Evolutionary conservation across 352 stramenopile species (phyloP), one percentile per base, ranked within the genome.

Genomic region (Globisporangium mamillatum): DNA sequence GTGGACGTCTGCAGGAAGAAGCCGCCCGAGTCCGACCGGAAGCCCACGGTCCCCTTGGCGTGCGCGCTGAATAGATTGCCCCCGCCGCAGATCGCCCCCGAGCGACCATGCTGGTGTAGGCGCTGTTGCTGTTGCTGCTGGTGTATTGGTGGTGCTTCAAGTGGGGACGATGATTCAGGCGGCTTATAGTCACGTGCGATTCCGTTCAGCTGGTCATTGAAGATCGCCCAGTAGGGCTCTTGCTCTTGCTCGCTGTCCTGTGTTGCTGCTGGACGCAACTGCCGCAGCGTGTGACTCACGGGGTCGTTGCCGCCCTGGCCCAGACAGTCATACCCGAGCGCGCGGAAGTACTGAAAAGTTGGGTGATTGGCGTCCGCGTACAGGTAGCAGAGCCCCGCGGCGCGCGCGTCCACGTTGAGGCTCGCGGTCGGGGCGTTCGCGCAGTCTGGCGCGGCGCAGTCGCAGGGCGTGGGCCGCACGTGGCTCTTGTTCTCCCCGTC

Each of bases 1-100:
- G 86, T 94, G 27, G 86, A 93, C 18, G 84, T 88, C 71, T 94
- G 86, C 46, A 94, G 55, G 52, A 86, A 85, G 66, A 91, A 89
- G 20, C 86, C 86, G 3, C 84, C 86, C 24, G 56, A 76, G 10
- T 60, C 29, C 0, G 52, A 32, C n/a, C 80, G 63, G 54, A 92
- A 93, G 8, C 70, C 82, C 2, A 92, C 76, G 0, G 82, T 77
- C 22, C 86, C 86, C 65, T 94, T 94, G 14, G 84, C 84, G 46
- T 94, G 86, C 1, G 86, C 86, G 63, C 74, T 93, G 64, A 94
- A 94, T 8, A 65, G 4, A 58, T 86, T 75, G 10, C 74, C 71
- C 10, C 81, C 84, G 16, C 73, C 74, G 63, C 86, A 94, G 25
- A 86, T 50, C 2, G 48, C 69, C 1, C 63, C 29, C 46, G 54